These are phyloP conservation scores for Ambrosia trifida DNA, from an alignment of 129 eudicot genomes.

Conservation along the genomic window DNA sequence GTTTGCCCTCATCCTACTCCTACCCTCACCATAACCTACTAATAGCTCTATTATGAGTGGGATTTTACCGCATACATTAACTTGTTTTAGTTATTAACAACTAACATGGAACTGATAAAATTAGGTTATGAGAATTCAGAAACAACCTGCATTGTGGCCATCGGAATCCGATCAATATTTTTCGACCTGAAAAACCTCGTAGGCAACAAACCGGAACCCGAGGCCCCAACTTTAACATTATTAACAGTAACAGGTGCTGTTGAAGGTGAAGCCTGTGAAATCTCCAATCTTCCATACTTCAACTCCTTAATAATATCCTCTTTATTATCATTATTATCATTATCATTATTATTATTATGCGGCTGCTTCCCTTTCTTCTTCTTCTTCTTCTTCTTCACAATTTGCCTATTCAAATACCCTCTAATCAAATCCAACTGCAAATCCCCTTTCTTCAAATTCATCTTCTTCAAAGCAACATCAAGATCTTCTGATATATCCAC, in stretches of 20 bases:
- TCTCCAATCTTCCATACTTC: conserved; percentile 75
- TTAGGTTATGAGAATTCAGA: not conserved
- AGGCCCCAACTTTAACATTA: conserved; percentile 65
- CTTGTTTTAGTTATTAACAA: not conserved
- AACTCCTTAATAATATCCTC: conserved; percentile 51
- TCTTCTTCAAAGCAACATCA: conserved; percentile 69
- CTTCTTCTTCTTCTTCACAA: conserved; percentile 58
- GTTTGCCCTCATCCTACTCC: no score
- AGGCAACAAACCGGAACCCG: conserved; percentile 27
- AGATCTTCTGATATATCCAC: conserved; percentile 55
- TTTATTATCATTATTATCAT: not conserved
- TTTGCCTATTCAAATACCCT: conserved; percentile 60
- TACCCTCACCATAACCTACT: no score
- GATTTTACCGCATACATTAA: no score
- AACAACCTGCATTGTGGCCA: conserved; percentile 80
- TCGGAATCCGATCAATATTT: conserved; percentile 65
- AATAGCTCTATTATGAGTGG: no score
- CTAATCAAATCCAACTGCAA: conserved; percentile 79
- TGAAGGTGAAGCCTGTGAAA: conserved; percentile 45
- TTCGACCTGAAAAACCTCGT: conserved; percentile 77
- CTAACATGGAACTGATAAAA: not conserved
- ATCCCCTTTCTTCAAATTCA: conserved; percentile 79
- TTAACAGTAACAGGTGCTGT: conserved; percentile 33
- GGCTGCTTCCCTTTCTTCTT: conserved; percentile 61
- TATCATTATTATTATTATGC: not conserved